Base-by-base conservation (phyloP, 495 filamentous ascomycete genomes). In the Lentithecium fluviatile region DNA sequence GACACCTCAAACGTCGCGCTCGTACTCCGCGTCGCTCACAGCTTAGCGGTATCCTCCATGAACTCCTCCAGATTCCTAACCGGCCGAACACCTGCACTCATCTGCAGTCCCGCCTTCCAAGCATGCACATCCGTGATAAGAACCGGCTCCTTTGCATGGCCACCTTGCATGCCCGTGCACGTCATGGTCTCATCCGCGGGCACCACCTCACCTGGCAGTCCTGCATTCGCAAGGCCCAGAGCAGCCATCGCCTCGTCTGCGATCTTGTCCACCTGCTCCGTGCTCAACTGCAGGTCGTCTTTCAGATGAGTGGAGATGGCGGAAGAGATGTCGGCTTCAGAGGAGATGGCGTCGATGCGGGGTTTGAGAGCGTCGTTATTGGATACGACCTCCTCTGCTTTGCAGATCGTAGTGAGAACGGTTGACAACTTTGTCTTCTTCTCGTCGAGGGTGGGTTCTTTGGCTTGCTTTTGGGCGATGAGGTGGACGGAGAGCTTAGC, bases 401-500 rank as follows among this genome's bases (percentile, higher is more conserved):
- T 75, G n/a, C 88, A 71, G 59, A 82, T 78, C 59, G 82, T 75
- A 12, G 68, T 61, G 3, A 87, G 58, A 10, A 75, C 58, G 24
- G 77, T 74, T 15, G 85, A 57, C 11, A 89, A 70, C 32, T 80
- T 74, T 13, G 77, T 63, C 37, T 83, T 84, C 70, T 85, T 78
- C 50, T 86, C 78, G 45, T 74, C 72, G 37, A 79, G 78, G 4
- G 75, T 60, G 12, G 74, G 65, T 40, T 79, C 76, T 68, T 91
- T 45, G 7, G 62, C 50, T 19, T 60, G 58, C 32, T 56, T 32
- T 56, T 60, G 88, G 0, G 94, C 95, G 38, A 86, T 80, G 63
- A 97, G 77, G 63, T 97, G 88, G 36, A 97, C 80, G 2, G 89
- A 83, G 7, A 91, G 73, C 73, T 97, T 97, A 19, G 90, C 86